Conservation (phyloP, 1,284 basidiomycete species). For the Pisolithus thermaeus region DNA sequence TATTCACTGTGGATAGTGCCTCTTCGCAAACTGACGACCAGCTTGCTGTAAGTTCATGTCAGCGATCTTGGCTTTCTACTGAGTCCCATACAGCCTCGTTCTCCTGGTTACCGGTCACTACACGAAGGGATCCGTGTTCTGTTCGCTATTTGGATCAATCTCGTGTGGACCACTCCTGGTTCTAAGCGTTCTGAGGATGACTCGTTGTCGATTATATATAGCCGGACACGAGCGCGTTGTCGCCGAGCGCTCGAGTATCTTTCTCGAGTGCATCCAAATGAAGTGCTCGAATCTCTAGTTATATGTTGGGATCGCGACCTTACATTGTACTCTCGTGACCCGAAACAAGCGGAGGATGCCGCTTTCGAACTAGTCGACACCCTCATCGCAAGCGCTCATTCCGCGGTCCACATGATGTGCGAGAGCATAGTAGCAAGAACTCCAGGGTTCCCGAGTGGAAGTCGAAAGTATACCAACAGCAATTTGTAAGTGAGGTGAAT, state of each 20-base stretch:
- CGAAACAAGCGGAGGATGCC: conserved; percentile 38
- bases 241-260: conserved; percentile 81
- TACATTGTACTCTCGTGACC: conserved; percentile 39
- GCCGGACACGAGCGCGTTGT: conserved; percentile 59
- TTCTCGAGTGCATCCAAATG: conserved; percentile 74
- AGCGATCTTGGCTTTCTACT: background rate
- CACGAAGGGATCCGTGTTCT: conserved; percentile 68
- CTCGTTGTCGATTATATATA: conserved; percentile 59
- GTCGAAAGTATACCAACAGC: conserved; percentile 55
- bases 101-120: conserved; percentile 64
- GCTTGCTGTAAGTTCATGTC: conserved; percentile 41
- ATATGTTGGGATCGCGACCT: conserved; percentile 70
- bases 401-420: conserved; percentile 85
- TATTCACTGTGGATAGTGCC: conserved; percentile 62
- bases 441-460: conserved; percentile 48
- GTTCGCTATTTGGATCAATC: conserved; percentile 64
- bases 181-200: conserved; percentile 55
- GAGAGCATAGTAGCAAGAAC: conserved; percentile 69
- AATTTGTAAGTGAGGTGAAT: conserved; percentile 48
- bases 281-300: conserved; percentile 78
- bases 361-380: conserved; percentile 83
- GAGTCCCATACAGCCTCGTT: conserved; percentile 44
- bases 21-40: conserved; percentile 46
- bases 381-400: conserved; percentile 82
- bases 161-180: conserved; percentile 42